These are phyloP conservation scores for Trichomonas vaginalis DNA, from an alignment of 208 protist species.

Conservation along the genomic window DNA sequence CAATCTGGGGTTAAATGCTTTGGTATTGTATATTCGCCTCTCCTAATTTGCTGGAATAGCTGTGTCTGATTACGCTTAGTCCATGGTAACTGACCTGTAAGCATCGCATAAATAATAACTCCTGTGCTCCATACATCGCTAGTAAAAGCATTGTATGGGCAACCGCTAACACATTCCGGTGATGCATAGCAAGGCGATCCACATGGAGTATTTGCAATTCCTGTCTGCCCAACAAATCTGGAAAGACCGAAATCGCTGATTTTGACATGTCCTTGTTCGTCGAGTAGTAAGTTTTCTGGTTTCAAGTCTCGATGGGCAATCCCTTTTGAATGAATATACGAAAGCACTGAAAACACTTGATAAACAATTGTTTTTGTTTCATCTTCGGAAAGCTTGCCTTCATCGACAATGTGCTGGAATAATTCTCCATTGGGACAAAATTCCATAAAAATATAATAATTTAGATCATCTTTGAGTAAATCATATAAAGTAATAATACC, in stretches of 20 bases:
- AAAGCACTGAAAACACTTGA: background rate
- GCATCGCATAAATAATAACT: background rate
- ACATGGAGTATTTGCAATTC: background rate
- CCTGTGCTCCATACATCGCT: background rate
- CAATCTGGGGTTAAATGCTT: background rate
- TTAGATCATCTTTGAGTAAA: background rate
- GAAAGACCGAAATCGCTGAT: background rate
- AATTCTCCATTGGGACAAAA: background rate
- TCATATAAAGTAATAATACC: background rate
- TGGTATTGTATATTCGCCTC: background rate
- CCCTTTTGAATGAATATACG: background rate
- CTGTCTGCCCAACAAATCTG: background rate
- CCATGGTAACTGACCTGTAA: background rate
- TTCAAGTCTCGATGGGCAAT: background rate
- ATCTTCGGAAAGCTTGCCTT: background rate
- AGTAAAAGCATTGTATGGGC: background rate
- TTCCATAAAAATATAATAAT: slow-evolving; percentile 3
- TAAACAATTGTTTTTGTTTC: background rate
- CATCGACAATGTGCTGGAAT: background rate
- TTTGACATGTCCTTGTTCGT: background rate
- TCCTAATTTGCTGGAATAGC: background rate
- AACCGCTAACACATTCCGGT: background rate
- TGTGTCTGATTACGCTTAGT: background rate
- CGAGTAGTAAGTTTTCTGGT: background rate
- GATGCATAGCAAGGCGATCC: background rate